phyloP scores from a whole-genome alignment of 495 filamentous ascomycete species.

The Talaromyces borbonicus region DNA sequence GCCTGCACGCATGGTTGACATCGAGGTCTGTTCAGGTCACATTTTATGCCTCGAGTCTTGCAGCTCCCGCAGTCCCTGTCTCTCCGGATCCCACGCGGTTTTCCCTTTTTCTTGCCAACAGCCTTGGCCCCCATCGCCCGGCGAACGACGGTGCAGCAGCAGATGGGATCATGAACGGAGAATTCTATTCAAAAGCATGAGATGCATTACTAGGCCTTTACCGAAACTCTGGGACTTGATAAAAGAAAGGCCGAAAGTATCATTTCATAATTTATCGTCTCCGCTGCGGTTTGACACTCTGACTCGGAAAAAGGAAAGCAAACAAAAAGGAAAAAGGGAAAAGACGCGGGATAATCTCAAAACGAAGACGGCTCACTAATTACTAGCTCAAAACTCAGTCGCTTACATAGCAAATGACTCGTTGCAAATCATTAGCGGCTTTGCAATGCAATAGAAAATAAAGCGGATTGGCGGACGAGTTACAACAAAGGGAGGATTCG shows the following conservation, averaged over 20 bases:
- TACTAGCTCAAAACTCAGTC: too few species aligned
- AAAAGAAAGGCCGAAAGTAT: not conserved
- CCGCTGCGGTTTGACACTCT: not conserved
- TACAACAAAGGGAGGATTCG: not conserved
- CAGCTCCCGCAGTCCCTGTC: conserved; percentile 25
- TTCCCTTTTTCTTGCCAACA: conserved; percentile 9
- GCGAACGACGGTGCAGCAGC: not conserved
- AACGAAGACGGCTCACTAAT: not conserved
- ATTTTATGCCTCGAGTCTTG: conserved; percentile 20
- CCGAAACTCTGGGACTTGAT: not conserved
- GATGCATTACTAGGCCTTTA: not conserved
- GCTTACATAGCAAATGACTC: too few species aligned
- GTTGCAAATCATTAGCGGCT: too few species aligned
- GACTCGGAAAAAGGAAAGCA: not conserved
- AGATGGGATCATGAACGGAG: not conserved
- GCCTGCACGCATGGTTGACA: conserved; percentile 19
- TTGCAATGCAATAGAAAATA: not conserved
- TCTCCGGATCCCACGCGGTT: conserved; percentile 25
- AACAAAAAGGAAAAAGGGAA: not conserved
- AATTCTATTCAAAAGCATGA: not conserved
- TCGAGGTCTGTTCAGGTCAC: conserved; percentile 24
- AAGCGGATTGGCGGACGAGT: not conserved
- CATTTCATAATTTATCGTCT: not conserved
- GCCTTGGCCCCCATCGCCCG: conserved; percentile 6
- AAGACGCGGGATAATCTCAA: not conserved